Evolutionary conservation across 305 asterid genomes (phyloP).

Genomic region (Fraxinus dipetala): DNA sequence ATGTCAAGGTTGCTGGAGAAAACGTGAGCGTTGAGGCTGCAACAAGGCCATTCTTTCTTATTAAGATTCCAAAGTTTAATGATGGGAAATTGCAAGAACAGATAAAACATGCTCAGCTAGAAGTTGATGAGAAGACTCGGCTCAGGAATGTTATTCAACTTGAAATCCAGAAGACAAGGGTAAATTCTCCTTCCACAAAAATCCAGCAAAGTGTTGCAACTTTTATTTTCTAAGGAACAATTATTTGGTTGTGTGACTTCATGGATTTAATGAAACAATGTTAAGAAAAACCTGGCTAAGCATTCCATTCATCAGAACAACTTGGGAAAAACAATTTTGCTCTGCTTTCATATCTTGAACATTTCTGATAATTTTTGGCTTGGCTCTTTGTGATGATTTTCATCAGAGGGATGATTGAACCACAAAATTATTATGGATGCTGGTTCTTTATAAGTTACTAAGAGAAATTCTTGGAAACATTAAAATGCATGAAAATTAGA

Average conservation of each 20-base stretch:
- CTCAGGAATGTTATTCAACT: constrained; percentile 62
- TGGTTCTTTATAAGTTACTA: not conserved
- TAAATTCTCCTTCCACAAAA: constrained; percentile 26
- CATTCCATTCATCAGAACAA: too few species aligned
- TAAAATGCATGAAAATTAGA: not conserved
- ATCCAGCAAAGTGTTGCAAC: not conserved
- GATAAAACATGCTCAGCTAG: constrained; percentile 55
- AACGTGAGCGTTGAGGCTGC: constrained; percentile 30
- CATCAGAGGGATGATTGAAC: not conserved
- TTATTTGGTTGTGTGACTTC: too few species aligned
- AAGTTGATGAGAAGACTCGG: constrained; percentile 79
- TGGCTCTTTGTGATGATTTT: not conserved
- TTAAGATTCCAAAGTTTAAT: constrained; percentile 66
- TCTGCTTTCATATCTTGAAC: not conserved
- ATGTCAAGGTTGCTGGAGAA: constrained; percentile 26
- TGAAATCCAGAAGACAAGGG: constrained; percentile 66
- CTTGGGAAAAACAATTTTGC: too few species aligned
- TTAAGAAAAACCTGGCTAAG: too few species aligned
- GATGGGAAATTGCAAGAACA: constrained; percentile 61
- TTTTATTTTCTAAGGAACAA: too few species aligned
- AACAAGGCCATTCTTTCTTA: constrained; percentile 56
- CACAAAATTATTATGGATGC: not conserved
- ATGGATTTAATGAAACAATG: too few species aligned
- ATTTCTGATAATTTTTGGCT: not conserved
- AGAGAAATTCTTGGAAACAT: not conserved